Conservation (phyloP, 2,329 filamentous ascomycete species). For the Laburnicola sp. region DNA sequence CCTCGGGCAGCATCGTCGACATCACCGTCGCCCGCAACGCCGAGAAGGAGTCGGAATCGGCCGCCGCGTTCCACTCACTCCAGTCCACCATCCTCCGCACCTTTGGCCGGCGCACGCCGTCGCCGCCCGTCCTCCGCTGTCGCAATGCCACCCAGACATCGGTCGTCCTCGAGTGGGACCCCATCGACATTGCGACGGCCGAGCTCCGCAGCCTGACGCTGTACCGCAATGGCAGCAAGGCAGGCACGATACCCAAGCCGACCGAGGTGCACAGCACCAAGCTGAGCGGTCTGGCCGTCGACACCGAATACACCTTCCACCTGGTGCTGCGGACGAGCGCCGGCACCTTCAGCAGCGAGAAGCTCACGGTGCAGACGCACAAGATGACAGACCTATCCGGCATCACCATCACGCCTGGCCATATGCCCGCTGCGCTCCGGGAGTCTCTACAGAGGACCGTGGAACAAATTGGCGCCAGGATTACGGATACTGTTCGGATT, state of each 20-base stretch:
- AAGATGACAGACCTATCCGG: slow-evolving; percentile 98
- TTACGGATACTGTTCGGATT: slow-evolving; percentile 87
- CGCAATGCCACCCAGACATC: slow-evolving; percentile 99
- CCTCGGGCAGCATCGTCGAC: slow-evolving; percentile 95
- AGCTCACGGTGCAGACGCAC: slow-evolving; percentile 84
- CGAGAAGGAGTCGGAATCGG: slow-evolving; percentile 72
- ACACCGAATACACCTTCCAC: slow-evolving; percentile 95
- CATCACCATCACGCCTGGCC: slow-evolving; percentile 89
- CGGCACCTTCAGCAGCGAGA: slow-evolving; percentile 82
- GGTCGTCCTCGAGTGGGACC: slow-evolving; percentile 97
- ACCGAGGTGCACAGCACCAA: slow-evolving; percentile 91
- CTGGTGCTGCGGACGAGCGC: slow-evolving; percentile 88
- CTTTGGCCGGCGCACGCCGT: slow-evolving; percentile 80
- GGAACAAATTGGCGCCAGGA: slow-evolving; percentile 86
- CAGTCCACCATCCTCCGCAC: slow-evolving; percentile 85
- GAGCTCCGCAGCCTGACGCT: slow-evolving; percentile 86
- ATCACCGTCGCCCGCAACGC: slow-evolving; percentile 91
- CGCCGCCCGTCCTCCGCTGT: slow-evolving; percentile 78
- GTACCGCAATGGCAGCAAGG: slow-evolving; percentile 95
- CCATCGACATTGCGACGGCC: slow-evolving; percentile 87
- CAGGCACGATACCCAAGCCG: slow-evolving; percentile 88
- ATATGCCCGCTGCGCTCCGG: slow-evolving; percentile 72
- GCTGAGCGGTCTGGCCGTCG: slow-evolving; percentile 93
- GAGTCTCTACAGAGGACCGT: slow-evolving; percentile 76
- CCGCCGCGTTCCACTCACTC: slow-evolving; percentile 77